These are phyloP conservation scores for Hypoxylon crocopeplum DNA, from an alignment of 495 filamentous ascomycete genomes.

Conservation along the genomic window DNA sequence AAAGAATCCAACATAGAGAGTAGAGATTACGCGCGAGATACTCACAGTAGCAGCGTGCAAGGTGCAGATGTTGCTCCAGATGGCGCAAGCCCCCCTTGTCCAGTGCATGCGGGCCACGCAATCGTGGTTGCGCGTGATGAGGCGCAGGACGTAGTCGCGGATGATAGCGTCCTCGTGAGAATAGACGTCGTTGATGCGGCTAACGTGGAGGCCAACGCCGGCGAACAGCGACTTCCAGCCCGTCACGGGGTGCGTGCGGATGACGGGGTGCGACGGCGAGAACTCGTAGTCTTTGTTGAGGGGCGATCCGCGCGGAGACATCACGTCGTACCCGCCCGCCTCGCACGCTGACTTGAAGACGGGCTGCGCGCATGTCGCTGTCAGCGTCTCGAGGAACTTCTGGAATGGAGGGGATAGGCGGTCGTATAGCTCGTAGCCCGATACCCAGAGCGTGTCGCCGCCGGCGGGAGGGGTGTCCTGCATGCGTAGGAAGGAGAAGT, in stretches of 20 bases:
- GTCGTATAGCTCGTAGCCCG: constrained; percentile 53
- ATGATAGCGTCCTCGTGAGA: constrained; percentile 49
- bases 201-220: constrained; percentile 50
- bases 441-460: constrained; percentile 54
- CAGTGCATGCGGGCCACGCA: constrained; percentile 52
- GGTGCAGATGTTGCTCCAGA: constrained; percentile 47
- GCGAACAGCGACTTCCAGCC: constrained; percentile 58
- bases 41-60: constrained; percentile 51
- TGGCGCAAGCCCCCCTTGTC: constrained; percentile 50
- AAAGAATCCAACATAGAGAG: not conserved
- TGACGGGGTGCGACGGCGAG: constrained; percentile 49
- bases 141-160: constrained; percentile 48
- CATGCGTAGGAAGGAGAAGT: constrained; percentile 52
- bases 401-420: constrained; percentile 47
- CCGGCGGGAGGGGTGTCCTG: constrained; percentile 47
- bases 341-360: constrained; percentile 47
- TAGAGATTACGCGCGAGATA: not conserved
- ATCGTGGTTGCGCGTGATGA: constrained; percentile 54
- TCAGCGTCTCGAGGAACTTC: constrained; percentile 47
- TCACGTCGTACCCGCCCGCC: constrained; percentile 48
- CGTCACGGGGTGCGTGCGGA: constrained; percentile 58
- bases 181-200: constrained; percentile 47
- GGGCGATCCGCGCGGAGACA: constrained; percentile 49
- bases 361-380: constrained; percentile 51
- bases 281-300: constrained; percentile 49